A percentile compares a stretch with the other conserved stretches of the same genome.
Evolutionary conservation across 1,139 yeast species (phyloP).

Genomic region (Saccharomyces hybrid): DNA sequence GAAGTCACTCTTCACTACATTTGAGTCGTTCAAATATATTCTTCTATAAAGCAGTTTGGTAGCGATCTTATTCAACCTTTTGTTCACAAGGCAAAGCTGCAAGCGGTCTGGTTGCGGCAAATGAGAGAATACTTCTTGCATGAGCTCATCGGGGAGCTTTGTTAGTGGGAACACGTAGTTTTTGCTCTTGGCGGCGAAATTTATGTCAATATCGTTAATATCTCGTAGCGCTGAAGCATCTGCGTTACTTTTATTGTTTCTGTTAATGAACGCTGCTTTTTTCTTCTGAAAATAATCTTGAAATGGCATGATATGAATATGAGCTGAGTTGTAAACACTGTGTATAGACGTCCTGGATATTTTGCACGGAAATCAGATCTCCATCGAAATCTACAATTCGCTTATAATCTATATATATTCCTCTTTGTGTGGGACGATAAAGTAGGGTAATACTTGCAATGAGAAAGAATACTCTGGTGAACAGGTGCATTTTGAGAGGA

Average conservation of each 20-base stretch:
- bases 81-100: slow-evolving; percentile 18
- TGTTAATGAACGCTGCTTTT: neutral
- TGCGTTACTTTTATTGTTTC: neutral
- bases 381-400: neutral
- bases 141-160: slow-evolving; percentile 24
- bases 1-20: slow-evolving; percentile 29
- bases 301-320: neutral
- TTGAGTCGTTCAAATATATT: slow-evolving; percentile 32
- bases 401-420: neutral
- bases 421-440: neutral
- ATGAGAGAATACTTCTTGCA: slow-evolving; percentile 28
- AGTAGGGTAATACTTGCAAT: neutral
- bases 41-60: slow-evolving; percentile 28
- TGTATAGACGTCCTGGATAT: neutral
- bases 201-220: neutral
- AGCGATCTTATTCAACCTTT: slow-evolving; percentile 22
- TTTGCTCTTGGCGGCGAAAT: neutral
- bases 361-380: neutral
- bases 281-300: neutral
- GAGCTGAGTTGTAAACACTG: neutral
- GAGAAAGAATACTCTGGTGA: neutral
- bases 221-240: neutral
- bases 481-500: neutral
- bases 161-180: slow-evolving; percentile 12
- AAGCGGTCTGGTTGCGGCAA: slow-evolving; percentile 29